Evolutionary conservation across 2,329 filamentous ascomycete species (phyloP).

Genomic region (Aspergillaceae sp.): DNA sequence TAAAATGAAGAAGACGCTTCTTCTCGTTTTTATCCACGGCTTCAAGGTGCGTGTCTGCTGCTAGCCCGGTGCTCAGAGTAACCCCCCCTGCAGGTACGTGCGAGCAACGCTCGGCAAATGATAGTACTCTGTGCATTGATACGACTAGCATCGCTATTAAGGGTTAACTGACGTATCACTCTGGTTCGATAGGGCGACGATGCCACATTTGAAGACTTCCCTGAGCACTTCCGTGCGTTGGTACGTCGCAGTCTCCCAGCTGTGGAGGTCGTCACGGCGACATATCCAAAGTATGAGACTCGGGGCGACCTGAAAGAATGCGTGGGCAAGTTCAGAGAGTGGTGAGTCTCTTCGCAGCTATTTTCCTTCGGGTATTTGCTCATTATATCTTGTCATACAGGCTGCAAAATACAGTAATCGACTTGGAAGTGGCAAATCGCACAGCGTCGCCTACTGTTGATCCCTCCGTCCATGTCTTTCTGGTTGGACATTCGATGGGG

Average conservation of each 20-base stretch:
- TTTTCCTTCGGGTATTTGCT: neutral
- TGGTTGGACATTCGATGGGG: slow-evolving; percentile 83
- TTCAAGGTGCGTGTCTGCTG: slow-evolving; percentile 34
- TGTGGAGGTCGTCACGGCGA: slow-evolving; percentile 32
- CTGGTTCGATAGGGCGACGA: slow-evolving; percentile 35
- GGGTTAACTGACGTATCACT: slow-evolving; percentile 3
- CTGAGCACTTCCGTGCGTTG: slow-evolving; percentile 35
- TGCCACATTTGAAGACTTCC: slow-evolving; percentile 41
- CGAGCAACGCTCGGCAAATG: neutral
- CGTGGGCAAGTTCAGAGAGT: slow-evolving; percentile 40
- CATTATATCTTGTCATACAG: slow-evolving; percentile 31
- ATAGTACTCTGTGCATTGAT: neutral
- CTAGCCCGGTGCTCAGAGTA: neutral
- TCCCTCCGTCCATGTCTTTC: slow-evolving; percentile 70
- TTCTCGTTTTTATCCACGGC: slow-evolving; percentile 42
- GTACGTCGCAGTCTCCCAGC: slow-evolving; percentile 36
- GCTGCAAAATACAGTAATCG: slow-evolving; percentile 87
- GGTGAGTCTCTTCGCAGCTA: slow-evolving; percentile 22
- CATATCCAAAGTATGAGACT: slow-evolving; percentile 44
- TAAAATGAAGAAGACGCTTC: slow-evolving; percentile 38
- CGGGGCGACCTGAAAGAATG: slow-evolving; percentile 40
- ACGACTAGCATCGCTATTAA: too few species aligned
- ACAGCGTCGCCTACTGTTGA: slow-evolving; percentile 79
- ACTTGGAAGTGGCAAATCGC: slow-evolving; percentile 74
- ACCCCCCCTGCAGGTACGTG: neutral